These are phyloP conservation scores for Aspergillus baeticus DNA, from an alignment of 495 filamentous ascomycete genomes.

Conservation along the genomic window DNA sequence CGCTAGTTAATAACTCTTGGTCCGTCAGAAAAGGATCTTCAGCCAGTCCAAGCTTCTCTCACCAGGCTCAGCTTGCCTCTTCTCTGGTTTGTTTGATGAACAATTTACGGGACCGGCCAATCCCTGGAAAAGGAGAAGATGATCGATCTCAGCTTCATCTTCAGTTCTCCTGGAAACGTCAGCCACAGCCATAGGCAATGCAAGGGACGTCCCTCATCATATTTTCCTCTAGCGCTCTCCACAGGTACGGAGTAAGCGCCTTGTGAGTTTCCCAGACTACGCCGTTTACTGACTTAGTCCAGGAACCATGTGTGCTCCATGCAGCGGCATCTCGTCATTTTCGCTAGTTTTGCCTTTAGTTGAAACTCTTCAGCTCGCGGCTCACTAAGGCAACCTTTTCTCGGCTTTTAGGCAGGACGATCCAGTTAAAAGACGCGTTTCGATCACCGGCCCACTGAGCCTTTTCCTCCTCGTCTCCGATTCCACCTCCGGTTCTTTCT, in stretches of 20 bases:
- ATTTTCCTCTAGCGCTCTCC: neutral
- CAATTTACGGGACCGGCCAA: neutral
- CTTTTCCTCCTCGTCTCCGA: neutral
- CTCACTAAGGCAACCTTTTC: neutral
- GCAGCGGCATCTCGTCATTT: neutral
- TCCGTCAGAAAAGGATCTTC: conserved; percentile 13
- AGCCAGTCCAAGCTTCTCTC: conserved; percentile 15
- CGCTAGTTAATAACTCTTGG: neutral
- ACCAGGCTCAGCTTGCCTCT: neutral
- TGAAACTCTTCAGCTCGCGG: neutral
- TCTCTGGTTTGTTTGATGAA: conserved; percentile 4
- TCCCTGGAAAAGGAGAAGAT: neutral
- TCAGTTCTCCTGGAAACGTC: neutral
- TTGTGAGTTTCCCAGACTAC: conserved; percentile 2
- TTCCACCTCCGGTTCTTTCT: neutral
- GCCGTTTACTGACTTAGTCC: neutral
- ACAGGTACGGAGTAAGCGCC: conserved; percentile 1
- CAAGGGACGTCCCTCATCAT: neutral
- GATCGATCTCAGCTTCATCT: neutral
- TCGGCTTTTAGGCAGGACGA: neutral
- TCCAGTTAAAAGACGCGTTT: neutral
- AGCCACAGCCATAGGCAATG: neutral
- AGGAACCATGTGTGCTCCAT: conserved; percentile 9
- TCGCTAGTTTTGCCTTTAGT: neutral
- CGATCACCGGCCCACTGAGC: neutral